A percentile compares a stretch with the other conserved stretches of the same genome.
Conservation (phyloP, 805 yeast genomes). For the Wickerhamomyces ciferrii region DNA sequence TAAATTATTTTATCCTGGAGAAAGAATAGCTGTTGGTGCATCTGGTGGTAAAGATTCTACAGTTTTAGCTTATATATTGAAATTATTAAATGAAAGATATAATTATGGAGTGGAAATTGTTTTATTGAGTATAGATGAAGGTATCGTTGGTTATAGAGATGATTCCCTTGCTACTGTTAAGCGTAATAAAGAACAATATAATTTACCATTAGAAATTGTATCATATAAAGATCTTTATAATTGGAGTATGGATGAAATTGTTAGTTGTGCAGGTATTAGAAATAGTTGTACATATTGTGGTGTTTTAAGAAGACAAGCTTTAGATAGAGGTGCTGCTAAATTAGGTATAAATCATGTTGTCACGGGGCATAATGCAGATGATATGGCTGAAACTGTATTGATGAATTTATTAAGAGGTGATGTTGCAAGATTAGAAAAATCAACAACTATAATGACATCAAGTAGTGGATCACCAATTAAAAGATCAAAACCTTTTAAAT, state of each 20-base stretch:
- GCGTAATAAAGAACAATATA: slow-evolving; percentile 81
- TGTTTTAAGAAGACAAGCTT: slow-evolving; percentile 91
- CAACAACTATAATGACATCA: slow-evolving; percentile 80
- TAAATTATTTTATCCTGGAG: slow-evolving; percentile 72
- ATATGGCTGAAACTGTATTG: slow-evolving; percentile 96
- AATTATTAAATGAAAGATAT: slow-evolving; percentile 82
- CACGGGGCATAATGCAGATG: slow-evolving; percentile 99
- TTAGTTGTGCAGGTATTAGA: slow-evolving; percentile 87
- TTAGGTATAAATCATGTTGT: slow-evolving; percentile 85
- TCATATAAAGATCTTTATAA: slow-evolving; percentile 86
- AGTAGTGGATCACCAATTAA: slow-evolving; percentile 84
- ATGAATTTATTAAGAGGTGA: slow-evolving; percentile 97
- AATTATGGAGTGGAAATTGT: slow-evolving; percentile 84
- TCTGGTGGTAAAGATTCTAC: slow-evolving; percentile 99
- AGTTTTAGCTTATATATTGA: slow-evolving; percentile 83
- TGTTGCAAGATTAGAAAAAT: slow-evolving; percentile 83
- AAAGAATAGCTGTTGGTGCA: slow-evolving; percentile 93
- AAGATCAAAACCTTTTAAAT: slow-evolving; percentile 93
- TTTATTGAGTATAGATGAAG: slow-evolving; percentile 88
- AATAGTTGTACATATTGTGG: slow-evolving; percentile 98
- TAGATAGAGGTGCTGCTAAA: slow-evolving; percentile 92
- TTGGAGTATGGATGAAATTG: slow-evolving; percentile 99
- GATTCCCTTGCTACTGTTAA: slow-evolving; percentile 96
- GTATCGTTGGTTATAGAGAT: slow-evolving; percentile 94
- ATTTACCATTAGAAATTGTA: slow-evolving; percentile 73